phyloP scores from a whole-genome alignment of 768 basidiomycete genomes.

The Rhodosporidiobolus sp. region DNA sequence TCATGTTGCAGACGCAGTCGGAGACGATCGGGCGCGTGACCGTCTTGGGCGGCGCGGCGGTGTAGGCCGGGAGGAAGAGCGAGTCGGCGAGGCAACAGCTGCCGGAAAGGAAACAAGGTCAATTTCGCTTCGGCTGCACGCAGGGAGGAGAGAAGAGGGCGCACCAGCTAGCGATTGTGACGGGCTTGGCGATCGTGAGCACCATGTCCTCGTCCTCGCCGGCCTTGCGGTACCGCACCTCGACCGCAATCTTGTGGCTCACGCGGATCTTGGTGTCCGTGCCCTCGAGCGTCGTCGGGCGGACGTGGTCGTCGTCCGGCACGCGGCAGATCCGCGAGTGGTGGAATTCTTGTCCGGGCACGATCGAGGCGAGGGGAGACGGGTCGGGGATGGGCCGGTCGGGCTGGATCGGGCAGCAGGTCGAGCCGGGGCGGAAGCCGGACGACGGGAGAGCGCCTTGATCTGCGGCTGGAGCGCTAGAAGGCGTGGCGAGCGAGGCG shows the following conservation, averaged over 20 bases:
- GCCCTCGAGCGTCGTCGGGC: slow-evolving; percentile 27
- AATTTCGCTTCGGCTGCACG: background rate
- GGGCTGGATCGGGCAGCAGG: background rate
- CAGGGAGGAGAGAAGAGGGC: background rate
- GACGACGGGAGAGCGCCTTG: no score
- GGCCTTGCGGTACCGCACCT: slow-evolving; percentile 20
- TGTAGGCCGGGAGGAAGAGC: slow-evolving; percentile 25
- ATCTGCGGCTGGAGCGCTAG: background rate
- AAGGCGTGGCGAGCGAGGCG: background rate
- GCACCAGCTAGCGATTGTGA: slow-evolving; percentile 28
- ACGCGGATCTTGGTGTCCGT: slow-evolving; percentile 22
- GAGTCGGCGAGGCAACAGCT: slow-evolving; percentile 30
- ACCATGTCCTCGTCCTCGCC: slow-evolving; percentile 14
- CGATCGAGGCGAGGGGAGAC: slow-evolving; percentile 1
- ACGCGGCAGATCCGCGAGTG: slow-evolving; percentile 26
- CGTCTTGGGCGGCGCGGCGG: background rate
- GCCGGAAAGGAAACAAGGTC: background rate
- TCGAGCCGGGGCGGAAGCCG: background rate
- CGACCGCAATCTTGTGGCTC: slow-evolving; percentile 14
- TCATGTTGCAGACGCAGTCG: slow-evolving; percentile 4
- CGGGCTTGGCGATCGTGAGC: slow-evolving; percentile 22
- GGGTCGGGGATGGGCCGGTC: slow-evolving; percentile 22
- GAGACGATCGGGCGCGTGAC: background rate
- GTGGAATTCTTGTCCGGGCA: slow-evolving; percentile 4
- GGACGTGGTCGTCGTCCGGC: slow-evolving; percentile 27